These are phyloP conservation scores for Daedalea quercina DNA, from an alignment of 768 basidiomycete species.

Conservation along the genomic window DNA sequence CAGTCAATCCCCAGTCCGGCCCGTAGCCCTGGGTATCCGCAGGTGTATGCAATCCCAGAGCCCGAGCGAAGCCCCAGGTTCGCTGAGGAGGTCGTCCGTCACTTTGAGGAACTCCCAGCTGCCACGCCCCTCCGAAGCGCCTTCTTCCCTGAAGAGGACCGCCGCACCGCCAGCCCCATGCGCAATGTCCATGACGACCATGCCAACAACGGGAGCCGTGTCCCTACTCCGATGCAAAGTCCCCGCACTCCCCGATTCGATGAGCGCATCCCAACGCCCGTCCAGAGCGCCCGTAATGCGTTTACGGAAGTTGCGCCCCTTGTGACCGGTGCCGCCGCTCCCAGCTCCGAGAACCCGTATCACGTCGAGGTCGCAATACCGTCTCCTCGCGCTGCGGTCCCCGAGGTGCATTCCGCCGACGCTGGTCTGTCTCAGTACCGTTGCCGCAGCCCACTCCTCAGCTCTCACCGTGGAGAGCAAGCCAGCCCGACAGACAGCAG, in stretches of 20 bases:
- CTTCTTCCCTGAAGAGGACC: neutral
- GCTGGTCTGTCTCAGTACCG: neutral
- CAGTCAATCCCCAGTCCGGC: neutral
- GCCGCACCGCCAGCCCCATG: neutral
- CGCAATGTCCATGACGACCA: neutral
- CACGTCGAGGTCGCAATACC: neutral
- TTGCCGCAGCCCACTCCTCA: neutral
- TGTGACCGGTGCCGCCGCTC: neutral
- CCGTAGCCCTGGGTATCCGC: neutral
- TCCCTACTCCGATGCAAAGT: neutral
- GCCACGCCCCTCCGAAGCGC: neutral
- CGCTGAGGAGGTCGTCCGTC: neutral
- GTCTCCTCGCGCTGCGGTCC: neutral
- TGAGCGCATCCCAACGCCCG: neutral
- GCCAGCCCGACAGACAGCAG: conserved; percentile 2
- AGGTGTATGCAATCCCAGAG: neutral
- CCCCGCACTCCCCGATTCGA: neutral
- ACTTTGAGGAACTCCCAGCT: neutral
- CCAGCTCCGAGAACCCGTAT: neutral
- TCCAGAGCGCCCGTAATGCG: neutral
- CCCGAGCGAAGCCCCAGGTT: neutral
- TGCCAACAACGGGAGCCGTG: neutral
- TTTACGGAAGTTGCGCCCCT: neutral
- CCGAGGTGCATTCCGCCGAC: neutral
- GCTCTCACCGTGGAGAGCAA: neutral